Conservation (phyloP, 495 filamentous ascomycete genomes). For the Podospora tetraspora region DNA sequence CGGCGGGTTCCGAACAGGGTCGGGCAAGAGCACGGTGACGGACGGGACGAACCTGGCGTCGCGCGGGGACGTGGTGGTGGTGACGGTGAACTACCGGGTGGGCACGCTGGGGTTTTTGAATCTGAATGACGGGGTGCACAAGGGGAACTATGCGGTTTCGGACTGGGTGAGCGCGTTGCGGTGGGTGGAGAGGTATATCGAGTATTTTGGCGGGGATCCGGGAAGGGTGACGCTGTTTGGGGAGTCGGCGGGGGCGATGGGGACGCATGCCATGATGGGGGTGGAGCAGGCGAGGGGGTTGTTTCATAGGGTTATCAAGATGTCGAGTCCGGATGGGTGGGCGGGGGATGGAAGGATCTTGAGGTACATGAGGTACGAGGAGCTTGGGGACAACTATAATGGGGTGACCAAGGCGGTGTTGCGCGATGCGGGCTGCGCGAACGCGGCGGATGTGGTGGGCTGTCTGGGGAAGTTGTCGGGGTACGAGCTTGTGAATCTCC, state of each 20-base stretch:
- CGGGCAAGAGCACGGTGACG: constrained; percentile 33
- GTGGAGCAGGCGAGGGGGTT: constrained; percentile 36
- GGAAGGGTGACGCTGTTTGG: constrained; percentile 59
- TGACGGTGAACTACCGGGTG: constrained; percentile 33
- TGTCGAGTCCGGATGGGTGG: constrained; percentile 37
- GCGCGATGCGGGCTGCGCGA: constrained; percentile 27
- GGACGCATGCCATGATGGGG: constrained; percentile 31
- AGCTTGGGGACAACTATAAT: constrained; percentile 29
- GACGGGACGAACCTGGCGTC: constrained; percentile 43
- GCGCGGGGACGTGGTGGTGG: constrained; percentile 43
- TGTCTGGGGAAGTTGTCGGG: constrained; percentile 35
- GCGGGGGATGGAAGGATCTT: constrained; percentile 15
- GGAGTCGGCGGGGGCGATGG: constrained; percentile 42
- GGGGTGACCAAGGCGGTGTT: constrained; percentile 29
- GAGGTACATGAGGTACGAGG: constrained; percentile 29
- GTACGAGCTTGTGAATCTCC: constrained; percentile 29
- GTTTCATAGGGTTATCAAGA: constrained; percentile 40
- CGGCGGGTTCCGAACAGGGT: constrained; percentile 32
- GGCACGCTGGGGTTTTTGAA: constrained; percentile 27
- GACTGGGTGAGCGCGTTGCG: constrained; percentile 39
- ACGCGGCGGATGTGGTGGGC: constrained; percentile 25
- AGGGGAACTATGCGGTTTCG: constrained; percentile 30
- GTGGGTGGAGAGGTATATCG: constrained; percentile 63
- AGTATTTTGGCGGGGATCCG: constrained; percentile 60
- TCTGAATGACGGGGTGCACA: constrained; percentile 29